These are phyloP conservation scores for Novymonas esmeraldas DNA, from an alignment of 208 protist species.

Conservation along the genomic window DNA sequence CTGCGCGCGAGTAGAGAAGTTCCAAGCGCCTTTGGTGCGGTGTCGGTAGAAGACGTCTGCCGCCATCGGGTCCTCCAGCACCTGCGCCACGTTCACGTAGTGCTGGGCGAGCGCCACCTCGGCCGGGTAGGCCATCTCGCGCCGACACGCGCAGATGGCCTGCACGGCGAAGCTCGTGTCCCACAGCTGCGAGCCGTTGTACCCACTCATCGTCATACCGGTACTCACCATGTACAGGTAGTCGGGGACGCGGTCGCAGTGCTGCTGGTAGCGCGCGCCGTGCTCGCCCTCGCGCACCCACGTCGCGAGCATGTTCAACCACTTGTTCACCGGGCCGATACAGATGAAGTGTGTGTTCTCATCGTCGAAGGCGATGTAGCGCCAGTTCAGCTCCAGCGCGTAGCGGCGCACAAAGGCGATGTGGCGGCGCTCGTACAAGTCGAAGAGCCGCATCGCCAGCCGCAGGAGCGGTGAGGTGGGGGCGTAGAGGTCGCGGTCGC, in stretches of 20 bases:
- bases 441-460: conserved; percentile 48
- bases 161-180: conserved; percentile 97
- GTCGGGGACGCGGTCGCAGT: conserved; percentile 92
- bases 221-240: conserved; percentile 96
- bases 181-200: conserved; percentile 99
- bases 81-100: conserved; percentile 94
- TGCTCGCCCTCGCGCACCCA: conserved; percentile 91
- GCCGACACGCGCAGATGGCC: conserved; percentile 87
- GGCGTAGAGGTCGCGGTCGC: conserved; percentile 91
- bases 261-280: conserved; percentile 82
- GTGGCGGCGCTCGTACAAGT: conserved; percentile 68
- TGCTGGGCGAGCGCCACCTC: conserved; percentile 87
- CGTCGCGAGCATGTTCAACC: conserved; percentile 96
- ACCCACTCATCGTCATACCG: conserved; percentile 98
- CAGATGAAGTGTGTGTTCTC: conserved; percentile 96
- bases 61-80: conserved; percentile 89
- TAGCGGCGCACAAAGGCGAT: conserved; percentile 76
- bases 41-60: conserved; percentile 92
- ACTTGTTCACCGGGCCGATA: conserved; percentile 97
- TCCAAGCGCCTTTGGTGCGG: conserved; percentile 96
- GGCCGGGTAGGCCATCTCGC: conserved; percentile 62
- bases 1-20: conserved; percentile 96
- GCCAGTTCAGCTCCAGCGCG: conserved; percentile 79
- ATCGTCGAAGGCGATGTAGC: conserved; percentile 96
- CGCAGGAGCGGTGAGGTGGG: conserved; percentile 84